phyloP scores from a whole-genome alignment of 768 basidiomycete genomes.

The Tylopilus vinaceipallidus region DNA sequence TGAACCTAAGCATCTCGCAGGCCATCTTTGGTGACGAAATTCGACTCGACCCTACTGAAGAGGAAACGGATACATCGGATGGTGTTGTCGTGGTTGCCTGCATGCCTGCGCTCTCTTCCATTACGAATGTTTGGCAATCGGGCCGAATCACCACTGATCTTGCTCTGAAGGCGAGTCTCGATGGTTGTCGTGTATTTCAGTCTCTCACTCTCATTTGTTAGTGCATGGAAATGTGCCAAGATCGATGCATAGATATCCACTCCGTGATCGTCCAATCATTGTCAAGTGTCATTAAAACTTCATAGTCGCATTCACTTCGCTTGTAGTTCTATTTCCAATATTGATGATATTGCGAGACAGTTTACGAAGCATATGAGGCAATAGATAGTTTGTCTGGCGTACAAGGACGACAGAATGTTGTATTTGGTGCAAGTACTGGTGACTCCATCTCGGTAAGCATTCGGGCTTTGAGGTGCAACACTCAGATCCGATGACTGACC shows the following conservation, averaged over 20 bases:
- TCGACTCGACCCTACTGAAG: slow-evolving; percentile 79
- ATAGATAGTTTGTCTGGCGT: not conserved
- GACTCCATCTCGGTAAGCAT: not conserved
- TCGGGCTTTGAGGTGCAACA: not conserved
- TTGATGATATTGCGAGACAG: not conserved
- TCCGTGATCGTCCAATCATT: slow-evolving; percentile 71
- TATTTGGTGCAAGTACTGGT: not conserved
- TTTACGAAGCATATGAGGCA: not conserved
- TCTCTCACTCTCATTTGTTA: slow-evolving; percentile 26
- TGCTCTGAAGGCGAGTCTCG: slow-evolving; percentile 52
- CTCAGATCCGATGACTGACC: too few species aligned
- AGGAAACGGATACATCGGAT: slow-evolving; percentile 55
- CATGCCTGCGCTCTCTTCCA: slow-evolving; percentile 82
- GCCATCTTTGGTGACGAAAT: slow-evolving; percentile 54
- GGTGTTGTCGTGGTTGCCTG: slow-evolving; percentile 78
- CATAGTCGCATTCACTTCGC: slow-evolving; percentile 5
- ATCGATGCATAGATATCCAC: slow-evolving; percentile 73
- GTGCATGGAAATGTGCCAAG: slow-evolving; percentile 72
- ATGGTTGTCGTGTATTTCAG: not conserved
- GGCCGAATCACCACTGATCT: slow-evolving; percentile 60
- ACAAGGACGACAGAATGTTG: not conserved
- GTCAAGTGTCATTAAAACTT: slow-evolving; percentile 25
- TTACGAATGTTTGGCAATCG: slow-evolving; percentile 86
- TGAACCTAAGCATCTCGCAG: slow-evolving; percentile 36
- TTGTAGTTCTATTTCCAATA: not conserved